These are phyloP conservation scores for Paramecium primaurelia DNA, from an alignment of 73 alveolate genomes.

Conservation along the genomic window DNA sequence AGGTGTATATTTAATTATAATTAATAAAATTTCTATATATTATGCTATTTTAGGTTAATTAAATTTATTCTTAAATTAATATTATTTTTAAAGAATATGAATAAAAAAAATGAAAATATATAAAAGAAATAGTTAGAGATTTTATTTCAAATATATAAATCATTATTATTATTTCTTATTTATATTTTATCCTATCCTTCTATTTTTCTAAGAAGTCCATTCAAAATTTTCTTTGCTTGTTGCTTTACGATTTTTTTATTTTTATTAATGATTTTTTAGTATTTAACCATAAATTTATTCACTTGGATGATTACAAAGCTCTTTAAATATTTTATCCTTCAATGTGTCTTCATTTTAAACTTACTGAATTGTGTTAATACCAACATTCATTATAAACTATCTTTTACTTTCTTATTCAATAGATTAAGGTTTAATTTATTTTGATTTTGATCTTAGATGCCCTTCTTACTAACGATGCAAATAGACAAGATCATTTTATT, in stretches of 20 bases:
- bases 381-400: neutral
- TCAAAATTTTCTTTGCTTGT: neutral
- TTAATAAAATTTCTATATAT: neutral
- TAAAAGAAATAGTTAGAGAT: neutral
- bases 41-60: neutral
- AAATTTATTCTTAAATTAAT: neutral
- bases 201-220: neutral
- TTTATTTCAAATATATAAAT: neutral
- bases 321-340: conserved; percentile 24
- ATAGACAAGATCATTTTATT: neutral
- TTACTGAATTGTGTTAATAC: neutral
- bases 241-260: neutral
- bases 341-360: neutral
- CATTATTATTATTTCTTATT: neutral
- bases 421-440: neutral
- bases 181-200: neutral
- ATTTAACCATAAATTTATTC: conserved; percentile 4
- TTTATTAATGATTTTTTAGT: neutral
- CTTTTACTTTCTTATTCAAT: conserved; percentile 15
- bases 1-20: neutral
- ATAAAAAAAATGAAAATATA: neutral
- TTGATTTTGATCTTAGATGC: neutral
- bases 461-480: neutral
- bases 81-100: neutral
- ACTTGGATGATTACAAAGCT: conserved; percentile 34